Evolutionary conservation across 305 asterid genomes (phyloP).

Genomic region (Fraxinus angustifolia): DNA sequence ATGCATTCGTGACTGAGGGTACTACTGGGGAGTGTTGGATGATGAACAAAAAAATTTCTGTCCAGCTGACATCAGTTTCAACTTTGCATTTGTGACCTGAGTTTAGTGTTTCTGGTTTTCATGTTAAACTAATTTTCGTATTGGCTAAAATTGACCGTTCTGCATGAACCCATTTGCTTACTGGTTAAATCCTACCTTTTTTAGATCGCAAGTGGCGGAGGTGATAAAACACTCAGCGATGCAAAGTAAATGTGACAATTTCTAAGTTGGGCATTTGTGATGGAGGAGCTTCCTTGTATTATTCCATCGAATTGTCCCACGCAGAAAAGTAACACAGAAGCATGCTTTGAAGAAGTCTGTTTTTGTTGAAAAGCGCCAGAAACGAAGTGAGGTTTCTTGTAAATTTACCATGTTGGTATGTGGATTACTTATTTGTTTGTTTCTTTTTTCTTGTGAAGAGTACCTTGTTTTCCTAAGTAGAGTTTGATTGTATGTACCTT

Average conservation of each 20-base stretch:
- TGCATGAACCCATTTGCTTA: neutral
- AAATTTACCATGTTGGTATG: neutral
- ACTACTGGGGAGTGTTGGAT: neutral
- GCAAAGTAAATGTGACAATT: neutral
- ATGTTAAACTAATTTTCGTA: neutral
- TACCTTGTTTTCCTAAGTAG: neutral
- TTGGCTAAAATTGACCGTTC: neutral
- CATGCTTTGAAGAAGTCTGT: neutral
- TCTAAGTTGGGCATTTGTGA: neutral
- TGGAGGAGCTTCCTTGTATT: neutral
- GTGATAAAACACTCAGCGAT: neutral
- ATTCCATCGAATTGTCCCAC: neutral
- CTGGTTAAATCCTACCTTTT: neutral
- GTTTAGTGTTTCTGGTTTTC: neutral
- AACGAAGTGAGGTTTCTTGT: neutral
- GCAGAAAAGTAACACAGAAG: neutral
- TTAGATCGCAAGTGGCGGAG: conserved; percentile 8
- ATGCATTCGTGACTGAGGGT: neutral
- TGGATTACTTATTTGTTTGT: neutral
- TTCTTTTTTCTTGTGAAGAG: neutral
- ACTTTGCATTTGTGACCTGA: neutral
- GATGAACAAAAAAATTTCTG: neutral
- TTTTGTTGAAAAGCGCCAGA: neutral
- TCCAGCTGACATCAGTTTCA: neutral
- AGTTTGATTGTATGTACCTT: neutral